Evolutionary conservation across 2,329 filamentous ascomycete species (phyloP).

Genomic region (Cadophora sp.): DNA sequence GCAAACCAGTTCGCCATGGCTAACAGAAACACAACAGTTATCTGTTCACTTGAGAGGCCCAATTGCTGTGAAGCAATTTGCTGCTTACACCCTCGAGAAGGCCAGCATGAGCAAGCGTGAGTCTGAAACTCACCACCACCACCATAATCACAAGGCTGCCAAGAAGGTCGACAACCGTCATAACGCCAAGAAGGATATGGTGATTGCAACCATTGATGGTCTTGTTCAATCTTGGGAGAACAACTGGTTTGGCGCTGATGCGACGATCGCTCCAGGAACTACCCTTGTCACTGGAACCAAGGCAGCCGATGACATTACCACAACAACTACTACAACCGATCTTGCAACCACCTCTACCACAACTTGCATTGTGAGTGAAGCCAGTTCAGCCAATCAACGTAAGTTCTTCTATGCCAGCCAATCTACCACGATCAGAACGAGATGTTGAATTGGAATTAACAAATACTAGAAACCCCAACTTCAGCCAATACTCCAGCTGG

Average conservation of each 20-base stretch:
- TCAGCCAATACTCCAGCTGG: slow-evolving; percentile 24
- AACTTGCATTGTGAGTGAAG: background rate
- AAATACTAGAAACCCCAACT: background rate
- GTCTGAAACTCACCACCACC: slow-evolving; percentile 55
- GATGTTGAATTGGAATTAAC: background rate
- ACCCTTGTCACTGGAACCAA: slow-evolving; percentile 2
- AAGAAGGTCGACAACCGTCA: slow-evolving; percentile 46
- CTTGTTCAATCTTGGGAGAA: slow-evolving; percentile 59
- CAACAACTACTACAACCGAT: background rate
- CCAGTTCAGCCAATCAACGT: background rate
- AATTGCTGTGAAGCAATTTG: slow-evolving; percentile 69
- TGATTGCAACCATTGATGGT: slow-evolving; percentile 66
- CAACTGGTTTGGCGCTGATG: slow-evolving; percentile 20
- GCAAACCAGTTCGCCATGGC: background rate
- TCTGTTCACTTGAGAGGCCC: slow-evolving; percentile 78
- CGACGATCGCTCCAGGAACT: slow-evolving; percentile 13
- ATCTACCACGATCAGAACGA: background rate
- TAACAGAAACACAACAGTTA: slow-evolving; percentile 54
- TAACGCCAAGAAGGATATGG: slow-evolving; percentile 56
- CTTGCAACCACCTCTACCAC: background rate
- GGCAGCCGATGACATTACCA: background rate
- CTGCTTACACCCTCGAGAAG: slow-evolving; percentile 64
- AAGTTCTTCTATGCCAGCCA: background rate
- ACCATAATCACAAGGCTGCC: slow-evolving; percentile 49
- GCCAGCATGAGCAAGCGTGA: slow-evolving; percentile 46